Evolutionary conservation across 2,329 filamentous ascomycete species (phyloP).

Genomic region (Penicillium sp.): DNA sequence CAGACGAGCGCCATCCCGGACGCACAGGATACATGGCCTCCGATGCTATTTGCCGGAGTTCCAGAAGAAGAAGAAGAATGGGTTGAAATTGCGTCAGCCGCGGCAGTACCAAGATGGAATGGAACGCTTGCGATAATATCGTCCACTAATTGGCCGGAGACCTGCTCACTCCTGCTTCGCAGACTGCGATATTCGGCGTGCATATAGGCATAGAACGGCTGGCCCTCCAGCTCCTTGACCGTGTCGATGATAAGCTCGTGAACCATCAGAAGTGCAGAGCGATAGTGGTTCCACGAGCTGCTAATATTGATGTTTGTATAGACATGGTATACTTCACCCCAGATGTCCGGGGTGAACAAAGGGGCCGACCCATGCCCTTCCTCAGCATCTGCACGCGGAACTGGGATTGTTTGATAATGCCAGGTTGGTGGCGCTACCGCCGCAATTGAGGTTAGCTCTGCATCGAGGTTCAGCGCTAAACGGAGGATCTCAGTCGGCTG

Average conservation of each 20-base stretch:
- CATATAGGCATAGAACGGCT: neutral
- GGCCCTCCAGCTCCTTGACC: neutral
- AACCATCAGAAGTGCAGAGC: conserved; percentile 2
- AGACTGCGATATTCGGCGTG: neutral
- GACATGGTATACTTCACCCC: neutral
- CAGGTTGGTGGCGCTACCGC: too few relatives aligned
- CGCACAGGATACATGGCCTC: neutral
- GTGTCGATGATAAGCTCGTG: conserved; percentile 6
- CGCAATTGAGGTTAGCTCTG: neutral
- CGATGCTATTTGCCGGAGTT: too few relatives aligned
- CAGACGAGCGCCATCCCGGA: neutral
- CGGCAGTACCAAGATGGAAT: neutral
- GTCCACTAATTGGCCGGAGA: neutral
- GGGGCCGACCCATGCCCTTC: neutral
- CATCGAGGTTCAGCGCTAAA: neutral
- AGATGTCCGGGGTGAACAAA: neutral
- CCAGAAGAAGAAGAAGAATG: too few relatives aligned
- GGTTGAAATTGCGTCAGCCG: too few relatives aligned
- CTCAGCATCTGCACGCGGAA: too few relatives aligned
- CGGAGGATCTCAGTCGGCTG: neutral
- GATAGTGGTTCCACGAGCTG: conserved; percentile 10
- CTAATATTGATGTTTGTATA: conserved; percentile 1
- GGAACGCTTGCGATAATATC: neutral
- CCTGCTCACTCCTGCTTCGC: neutral
- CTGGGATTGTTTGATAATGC: too few relatives aligned